phyloP scores from a whole-genome alignment of 2,329 filamentous ascomycete genomes.

The Cytospora leucostoma region DNA sequence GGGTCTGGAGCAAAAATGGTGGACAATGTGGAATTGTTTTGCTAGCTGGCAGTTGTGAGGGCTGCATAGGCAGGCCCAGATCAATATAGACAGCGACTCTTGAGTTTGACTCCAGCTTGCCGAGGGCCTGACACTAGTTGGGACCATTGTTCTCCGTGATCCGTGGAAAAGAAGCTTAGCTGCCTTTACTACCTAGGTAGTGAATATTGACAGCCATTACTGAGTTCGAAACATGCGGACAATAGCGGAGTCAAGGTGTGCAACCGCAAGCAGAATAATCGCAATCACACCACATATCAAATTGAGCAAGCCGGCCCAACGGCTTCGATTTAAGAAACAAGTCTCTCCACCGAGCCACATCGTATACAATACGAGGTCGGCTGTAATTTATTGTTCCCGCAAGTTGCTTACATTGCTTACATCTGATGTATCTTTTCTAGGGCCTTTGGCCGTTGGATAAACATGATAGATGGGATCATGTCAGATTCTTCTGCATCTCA shows the following conservation, averaged over 20 bases:
- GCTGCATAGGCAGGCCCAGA: background rate
- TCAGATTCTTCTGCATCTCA: background rate
- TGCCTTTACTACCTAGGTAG: too few relatives aligned
- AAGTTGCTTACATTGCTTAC: background rate
- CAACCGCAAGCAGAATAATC: background rate
- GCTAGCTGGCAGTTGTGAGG: background rate
- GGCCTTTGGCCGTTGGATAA: background rate
- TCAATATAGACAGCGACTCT: conserved; percentile 20
- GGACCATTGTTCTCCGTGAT: background rate
- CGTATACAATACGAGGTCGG: conserved; percentile 15
- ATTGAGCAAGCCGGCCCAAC: background rate
- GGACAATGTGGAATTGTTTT: conserved; percentile 20
- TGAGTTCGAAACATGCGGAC: too few relatives aligned
- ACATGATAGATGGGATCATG: background rate
- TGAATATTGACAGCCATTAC: too few relatives aligned
- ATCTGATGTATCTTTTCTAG: background rate
- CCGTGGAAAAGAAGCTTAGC: background rate
- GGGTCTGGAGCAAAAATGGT: conserved; percentile 19
- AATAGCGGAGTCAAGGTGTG: background rate
- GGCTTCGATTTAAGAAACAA: background rate
- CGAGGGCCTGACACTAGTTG: too few relatives aligned
- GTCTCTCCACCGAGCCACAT: conserved; percentile 7
- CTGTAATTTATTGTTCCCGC: conserved; percentile 6
- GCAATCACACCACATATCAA: background rate
- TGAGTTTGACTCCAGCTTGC: background rate